Evolutionary conservation across 2,329 filamentous ascomycete genomes (phyloP).

Genomic region (Bertia moriformis): DNA sequence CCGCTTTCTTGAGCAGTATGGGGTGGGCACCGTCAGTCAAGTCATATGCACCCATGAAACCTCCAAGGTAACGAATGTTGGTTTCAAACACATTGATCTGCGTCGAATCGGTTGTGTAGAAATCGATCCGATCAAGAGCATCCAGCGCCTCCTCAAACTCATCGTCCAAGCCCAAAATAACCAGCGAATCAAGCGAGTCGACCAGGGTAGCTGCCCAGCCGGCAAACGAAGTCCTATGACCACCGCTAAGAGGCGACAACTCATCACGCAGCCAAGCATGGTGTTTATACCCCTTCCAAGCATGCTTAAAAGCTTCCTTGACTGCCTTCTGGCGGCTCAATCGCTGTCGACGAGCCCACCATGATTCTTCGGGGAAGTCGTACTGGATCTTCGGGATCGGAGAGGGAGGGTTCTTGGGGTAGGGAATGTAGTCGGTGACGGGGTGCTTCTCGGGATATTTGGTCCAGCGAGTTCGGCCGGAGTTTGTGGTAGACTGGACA

Average conservation of each 20-base stretch:
- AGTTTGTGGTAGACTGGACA: background rate
- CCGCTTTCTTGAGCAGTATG: conserved; percentile 13
- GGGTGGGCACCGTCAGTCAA: conserved; percentile 11
- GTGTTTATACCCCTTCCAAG: conserved; percentile 1
- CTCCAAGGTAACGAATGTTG: conserved; percentile 21
- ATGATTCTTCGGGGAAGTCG: background rate
- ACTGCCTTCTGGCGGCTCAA: background rate
- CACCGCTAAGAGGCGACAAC: background rate
- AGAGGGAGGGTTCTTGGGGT: background rate
- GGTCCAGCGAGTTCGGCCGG: background rate
- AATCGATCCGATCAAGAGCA: background rate
- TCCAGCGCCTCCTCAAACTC: background rate
- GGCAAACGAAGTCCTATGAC: background rate
- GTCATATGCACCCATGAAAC: conserved; percentile 19
- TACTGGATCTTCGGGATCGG: background rate
- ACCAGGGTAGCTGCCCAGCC: background rate
- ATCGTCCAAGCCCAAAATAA: background rate
- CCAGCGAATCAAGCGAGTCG: background rate
- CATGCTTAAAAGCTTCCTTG: background rate
- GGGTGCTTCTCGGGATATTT: background rate
- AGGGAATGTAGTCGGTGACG: background rate
- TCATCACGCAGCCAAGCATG: background rate
- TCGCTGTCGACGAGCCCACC: background rate
- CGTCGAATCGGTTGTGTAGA: background rate
- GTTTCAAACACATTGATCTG: conserved; percentile 21